Conservation (phyloP, 768 basidiomycete genomes). For the Auricularia sp. region DNA sequence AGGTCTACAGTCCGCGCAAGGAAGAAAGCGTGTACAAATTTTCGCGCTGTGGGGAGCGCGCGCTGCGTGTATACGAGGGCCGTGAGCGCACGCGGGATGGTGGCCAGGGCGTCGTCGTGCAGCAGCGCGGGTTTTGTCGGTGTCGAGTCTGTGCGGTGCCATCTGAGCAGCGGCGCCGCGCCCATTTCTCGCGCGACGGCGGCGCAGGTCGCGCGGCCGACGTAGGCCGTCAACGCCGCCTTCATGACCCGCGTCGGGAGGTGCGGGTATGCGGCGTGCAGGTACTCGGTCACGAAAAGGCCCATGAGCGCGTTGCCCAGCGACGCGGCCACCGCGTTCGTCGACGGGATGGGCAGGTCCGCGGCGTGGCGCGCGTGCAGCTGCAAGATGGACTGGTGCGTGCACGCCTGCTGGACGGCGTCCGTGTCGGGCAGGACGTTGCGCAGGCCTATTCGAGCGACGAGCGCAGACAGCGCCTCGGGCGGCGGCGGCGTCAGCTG, state of each 20-base stretch:
- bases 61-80: slow-evolving; percentile 83
- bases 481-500: slow-evolving; percentile 59
- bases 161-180: slow-evolving; percentile 63
- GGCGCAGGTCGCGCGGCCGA: slow-evolving; percentile 75
- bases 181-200: slow-evolving; percentile 82
- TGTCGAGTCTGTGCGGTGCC: slow-evolving; percentile 58
- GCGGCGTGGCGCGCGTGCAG: slow-evolving; percentile 50
- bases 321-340: slow-evolving; percentile 65
- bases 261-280: slow-evolving; percentile 74
- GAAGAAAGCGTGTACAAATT: slow-evolving; percentile 85
- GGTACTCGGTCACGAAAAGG: slow-evolving; percentile 77
- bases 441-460: slow-evolving; percentile 64
- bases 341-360: slow-evolving; percentile 39
- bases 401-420: slow-evolving; percentile 62
- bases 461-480: slow-evolving; percentile 63
- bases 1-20: slow-evolving; percentile 78
- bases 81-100: slow-evolving; percentile 75
- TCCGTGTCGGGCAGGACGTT: slow-evolving; percentile 44
- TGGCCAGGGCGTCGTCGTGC: slow-evolving; percentile 81
- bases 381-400: slow-evolving; percentile 58
- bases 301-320: slow-evolving; percentile 87
- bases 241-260: slow-evolving; percentile 87
- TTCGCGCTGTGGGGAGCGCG: slow-evolving; percentile 75
- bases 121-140: slow-evolving; percentile 41
- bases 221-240: slow-evolving; percentile 85